Evolutionary conservation across 495 filamentous ascomycete species (phyloP), one percentile per base, ranked within the genome.

Genomic region (Chaetomium cochliodes): DNA sequence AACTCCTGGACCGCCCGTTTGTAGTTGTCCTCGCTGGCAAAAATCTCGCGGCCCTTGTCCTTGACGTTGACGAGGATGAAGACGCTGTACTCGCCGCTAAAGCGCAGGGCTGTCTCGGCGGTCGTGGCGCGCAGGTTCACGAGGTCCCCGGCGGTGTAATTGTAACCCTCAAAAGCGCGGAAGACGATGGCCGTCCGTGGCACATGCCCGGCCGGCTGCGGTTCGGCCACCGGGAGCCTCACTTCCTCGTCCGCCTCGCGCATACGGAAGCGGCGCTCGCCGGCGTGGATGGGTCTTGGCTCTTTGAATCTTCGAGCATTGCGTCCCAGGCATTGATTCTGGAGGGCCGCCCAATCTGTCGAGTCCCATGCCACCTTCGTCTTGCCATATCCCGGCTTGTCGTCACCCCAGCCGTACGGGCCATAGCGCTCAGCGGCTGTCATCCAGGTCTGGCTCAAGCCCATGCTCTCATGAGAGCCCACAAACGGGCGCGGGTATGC

Each of bases 61-160:
- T 60, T 60, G 42, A 60, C 42, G 25, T 60, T 12, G 42, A 60
- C 57, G 57, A 60, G 57, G 15, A 60, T n/a, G 42, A 49, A 60
- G 41, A 49, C 57, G 44, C 42, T 60, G 9, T 60, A 60, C 42
- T 60, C 57, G 26, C 42, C 44, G n/a, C 57, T 25, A 18, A 33
- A 60, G 0, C 57, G 57, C 25, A 60, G 44, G 2, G 57, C 42
- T 5, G 57, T 60, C 8, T 60, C 57, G 16, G 57, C 37, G 18
- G 22, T 49, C 11, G 57, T 60, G 16, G 57, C 57, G 28, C 57
- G 57, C 12, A 60, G 41, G 9, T 60, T 60, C 6, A 33, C 42
- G 15, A 60, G 25, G 44, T 60, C 57, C 37, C 49, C 42, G 18
- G 57, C 4, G 15, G 42, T 60, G 42, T 60, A 60, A 23, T 60